Base-by-base conservation (phyloP, 495 filamentous ascomycete species). In the Penicillium manginii region DNA sequence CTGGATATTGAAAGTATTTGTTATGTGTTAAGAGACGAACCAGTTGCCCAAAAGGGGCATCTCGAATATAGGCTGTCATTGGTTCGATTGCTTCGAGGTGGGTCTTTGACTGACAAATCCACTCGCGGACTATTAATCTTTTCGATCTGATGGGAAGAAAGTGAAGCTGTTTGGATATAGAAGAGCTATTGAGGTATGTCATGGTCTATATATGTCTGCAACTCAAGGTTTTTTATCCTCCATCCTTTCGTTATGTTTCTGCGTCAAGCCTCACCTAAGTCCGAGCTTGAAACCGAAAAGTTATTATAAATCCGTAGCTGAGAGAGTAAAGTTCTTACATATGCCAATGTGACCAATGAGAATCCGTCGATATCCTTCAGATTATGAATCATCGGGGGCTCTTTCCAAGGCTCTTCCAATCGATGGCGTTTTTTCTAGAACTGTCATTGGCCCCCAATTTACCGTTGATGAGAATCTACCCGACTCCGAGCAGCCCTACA, bases 11-110 rank as follows among this genome's bases (percentile, higher is more conserved):
- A 29, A 85, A 65, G 43, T 80, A 54, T 62, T 71, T 77, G 62
- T 83, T 83, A 1, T 70, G 62, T 0, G 77, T 79, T 22, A 81
- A n/a, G 50, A 70, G 75, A 22, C 83, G 79, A 43, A 86, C 72
- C 33, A 83, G 37, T 61, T 84, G 81, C 53, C 83, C 84, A 42
- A 84, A 59, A 12, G 82, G 76, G 54, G 84, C 74, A 50, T 85
- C 83, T 56, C 84, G 70, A 51, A 70, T 52, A 54, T 82, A 60
- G 40, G 63, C 54, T 21, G 59, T 52, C 66, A 81, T 64, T 59
- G 54, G 33, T 3, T 23, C 45, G 21, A 26, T 47, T 15, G 45
- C 21, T 19, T 22, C 19, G 9, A 9, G 45, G 40, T 43, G n/a
- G 40, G n/a, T 43, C 35, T 19, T 43, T 43, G 40, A 18, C 17